phyloP scores from a whole-genome alignment of 208 protist species.

The Wallacemonas sp. region DNA sequence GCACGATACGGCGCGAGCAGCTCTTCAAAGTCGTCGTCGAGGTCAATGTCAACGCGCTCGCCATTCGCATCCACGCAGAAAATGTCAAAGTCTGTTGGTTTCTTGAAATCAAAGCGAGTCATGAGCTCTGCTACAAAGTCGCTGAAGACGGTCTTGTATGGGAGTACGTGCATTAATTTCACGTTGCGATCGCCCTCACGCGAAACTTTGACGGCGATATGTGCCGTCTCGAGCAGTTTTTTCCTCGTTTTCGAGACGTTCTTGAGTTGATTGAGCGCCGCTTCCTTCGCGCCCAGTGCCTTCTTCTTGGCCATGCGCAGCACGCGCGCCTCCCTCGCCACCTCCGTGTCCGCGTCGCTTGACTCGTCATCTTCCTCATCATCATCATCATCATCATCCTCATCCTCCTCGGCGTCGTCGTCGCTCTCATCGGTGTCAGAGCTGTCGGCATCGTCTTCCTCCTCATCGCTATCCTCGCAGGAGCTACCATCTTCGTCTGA shows the following conservation, averaged over 20 bases:
- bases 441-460: constrained; percentile 7
- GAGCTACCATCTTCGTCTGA: too few species aligned
- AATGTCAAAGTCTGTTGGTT: constrained; percentile 73
- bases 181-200: constrained; percentile 78
- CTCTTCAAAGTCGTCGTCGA: constrained; percentile 57
- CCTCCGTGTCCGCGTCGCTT: too few species aligned
- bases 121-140: constrained; percentile 57
- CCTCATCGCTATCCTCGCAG: background rate
- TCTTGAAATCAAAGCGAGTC: constrained; percentile 63
- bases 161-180: constrained; percentile 54
- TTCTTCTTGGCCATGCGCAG: constrained; percentile 10
- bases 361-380: background rate
- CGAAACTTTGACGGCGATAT: constrained; percentile 67
- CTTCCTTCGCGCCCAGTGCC: background rate
- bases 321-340: too few species aligned
- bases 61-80: constrained; percentile 69
- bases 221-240: background rate
- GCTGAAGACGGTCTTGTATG: constrained; percentile 36
- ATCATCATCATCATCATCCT: constrained; percentile 17
- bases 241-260: constrained; percentile 5
- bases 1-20: constrained; percentile 42
- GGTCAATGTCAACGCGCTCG: constrained; percentile 83
- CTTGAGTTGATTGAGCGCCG: constrained; percentile 7
- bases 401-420: constrained; percentile 7
- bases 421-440: background rate